Evolutionary conservation across 2,329 filamentous ascomycete genomes (phyloP).

Genomic region (Apiospora arundinis): DNA sequence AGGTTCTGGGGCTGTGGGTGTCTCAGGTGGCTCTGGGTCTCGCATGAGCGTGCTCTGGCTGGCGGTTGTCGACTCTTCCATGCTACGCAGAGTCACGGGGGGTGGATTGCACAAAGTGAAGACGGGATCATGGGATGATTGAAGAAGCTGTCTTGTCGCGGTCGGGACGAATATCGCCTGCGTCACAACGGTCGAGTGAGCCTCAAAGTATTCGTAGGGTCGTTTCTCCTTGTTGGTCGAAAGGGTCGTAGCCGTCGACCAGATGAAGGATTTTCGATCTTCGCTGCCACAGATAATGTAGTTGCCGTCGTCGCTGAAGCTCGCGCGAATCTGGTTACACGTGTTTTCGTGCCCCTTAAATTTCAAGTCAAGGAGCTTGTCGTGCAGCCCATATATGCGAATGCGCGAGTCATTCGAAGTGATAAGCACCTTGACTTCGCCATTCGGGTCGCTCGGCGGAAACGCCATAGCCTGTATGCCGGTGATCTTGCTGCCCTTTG

Average conservation of each 20-base stretch:
- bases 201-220: constrained; percentile 88
- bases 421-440: constrained; percentile 82
- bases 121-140: constrained; percentile 86
- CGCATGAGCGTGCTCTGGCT: constrained; percentile 49
- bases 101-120: constrained; percentile 97
- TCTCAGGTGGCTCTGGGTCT: constrained; percentile 36
- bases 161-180: constrained; percentile 86
- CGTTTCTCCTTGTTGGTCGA: constrained; percentile 77
- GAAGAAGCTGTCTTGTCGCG: constrained; percentile 77
- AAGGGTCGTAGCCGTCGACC: constrained; percentile 71
- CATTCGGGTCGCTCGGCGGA: constrained; percentile 56
- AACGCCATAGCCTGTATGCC: constrained; percentile 80
- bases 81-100: constrained; percentile 80
- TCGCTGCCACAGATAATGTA: constrained; percentile 95
- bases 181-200: constrained; percentile 87
- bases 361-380: constrained; percentile 86
- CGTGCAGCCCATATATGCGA: constrained; percentile 84
- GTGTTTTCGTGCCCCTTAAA: constrained; percentile 91
- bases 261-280: constrained; percentile 88
- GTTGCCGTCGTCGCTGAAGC: constrained; percentile 83
- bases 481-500: constrained; percentile 97
- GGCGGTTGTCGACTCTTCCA: constrained; percentile 61
- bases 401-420: constrained; percentile 95
- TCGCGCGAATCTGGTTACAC: constrained; percentile 87
- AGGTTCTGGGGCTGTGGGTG: constrained; percentile 48